Percentiles rank a stretch among this genome's conserved stretches.
These are phyloP conservation scores for Entomortierella lignicola DNA, from an alignment of 192 early-diverging fungal species.

Conservation along the genomic window DNA sequence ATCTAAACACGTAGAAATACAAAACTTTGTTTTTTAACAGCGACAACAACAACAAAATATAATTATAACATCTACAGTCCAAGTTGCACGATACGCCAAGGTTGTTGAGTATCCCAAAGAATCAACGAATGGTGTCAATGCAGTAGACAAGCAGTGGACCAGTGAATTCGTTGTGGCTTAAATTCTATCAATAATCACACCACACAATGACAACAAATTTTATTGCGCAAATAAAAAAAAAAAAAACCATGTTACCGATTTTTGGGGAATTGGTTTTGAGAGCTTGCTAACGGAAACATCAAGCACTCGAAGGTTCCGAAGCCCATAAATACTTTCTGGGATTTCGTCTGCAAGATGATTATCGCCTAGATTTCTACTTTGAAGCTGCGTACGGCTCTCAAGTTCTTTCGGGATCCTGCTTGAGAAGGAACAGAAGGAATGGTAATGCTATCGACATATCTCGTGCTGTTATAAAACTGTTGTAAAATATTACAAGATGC, in stretches of 20 bases:
- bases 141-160: constrained; percentile 30
- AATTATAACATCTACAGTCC: not conserved
- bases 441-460: constrained; percentile 27
- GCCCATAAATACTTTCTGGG: constrained; percentile 14
- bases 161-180: constrained; percentile 30
- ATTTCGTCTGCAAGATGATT: constrained; percentile 28
- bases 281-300: constrained; percentile 29
- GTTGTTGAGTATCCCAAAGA: constrained; percentile 19
- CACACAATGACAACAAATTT: not conserved
- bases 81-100: constrained; percentile 38
- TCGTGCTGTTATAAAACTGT: constrained; percentile 26
- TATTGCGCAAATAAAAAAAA: not conserved
- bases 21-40: no score
- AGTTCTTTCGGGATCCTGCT: not conserved
- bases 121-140: no score
- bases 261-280: not conserved
- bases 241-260: constrained; percentile 15
- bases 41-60: not conserved
- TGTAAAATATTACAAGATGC: constrained; percentile 36
- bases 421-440: not conserved
- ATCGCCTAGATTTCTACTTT: constrained; percentile 16
- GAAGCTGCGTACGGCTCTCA: no score
- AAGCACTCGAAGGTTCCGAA: constrained; percentile 18
- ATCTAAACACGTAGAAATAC: constrained; percentile 20
- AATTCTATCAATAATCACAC: constrained; percentile 6